Percentiles rank a stretch among this genome's conserved stretches.
These are phyloP conservation scores for Candida chilensis DNA, from an alignment of 805 yeast genomes.

Conservation along the genomic window DNA sequence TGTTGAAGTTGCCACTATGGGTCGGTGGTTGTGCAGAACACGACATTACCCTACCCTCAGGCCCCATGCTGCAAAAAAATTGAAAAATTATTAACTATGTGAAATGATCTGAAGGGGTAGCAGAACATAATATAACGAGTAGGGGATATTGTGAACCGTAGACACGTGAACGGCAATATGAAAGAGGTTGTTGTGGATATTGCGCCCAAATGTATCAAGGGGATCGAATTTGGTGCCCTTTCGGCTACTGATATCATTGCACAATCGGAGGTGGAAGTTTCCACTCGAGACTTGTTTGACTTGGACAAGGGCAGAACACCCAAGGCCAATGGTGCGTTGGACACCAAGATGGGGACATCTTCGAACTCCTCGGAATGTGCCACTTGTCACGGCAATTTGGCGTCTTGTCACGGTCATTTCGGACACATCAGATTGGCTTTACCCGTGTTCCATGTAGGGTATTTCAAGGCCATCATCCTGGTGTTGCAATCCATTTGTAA, in stretches of 20 bases:
- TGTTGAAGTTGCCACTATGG: no score
- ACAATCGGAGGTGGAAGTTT: slow-evolving; percentile 90
- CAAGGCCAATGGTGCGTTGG: slow-evolving; percentile 79
- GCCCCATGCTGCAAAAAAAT: no score
- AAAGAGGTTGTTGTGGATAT: slow-evolving; percentile 56
- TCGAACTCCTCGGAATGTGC: slow-evolving; percentile 77
- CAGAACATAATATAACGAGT: no score
- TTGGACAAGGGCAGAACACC: slow-evolving; percentile 84
- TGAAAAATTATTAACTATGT: no score
- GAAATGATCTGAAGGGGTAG: no score
- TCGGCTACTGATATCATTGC: slow-evolving; percentile 86
- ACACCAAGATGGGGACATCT: slow-evolving; percentile 89
- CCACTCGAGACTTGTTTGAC: slow-evolving; percentile 87
- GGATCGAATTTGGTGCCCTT: slow-evolving; percentile 88
- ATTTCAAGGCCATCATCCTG: slow-evolving; percentile 83
- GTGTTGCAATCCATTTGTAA: slow-evolving; percentile 90
- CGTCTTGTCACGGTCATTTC: slow-evolving; percentile 97
- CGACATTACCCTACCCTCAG: no score
- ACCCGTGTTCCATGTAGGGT: slow-evolving; percentile 97
- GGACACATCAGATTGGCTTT: slow-evolving; percentile 90
- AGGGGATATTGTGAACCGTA: no score
- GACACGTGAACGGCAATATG: no score
- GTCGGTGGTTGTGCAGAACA: no score
- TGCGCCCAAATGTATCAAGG: slow-evolving; percentile 85
- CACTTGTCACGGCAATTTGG: slow-evolving; percentile 87